A percentile compares a stretch with the other conserved stretches of the same genome.
These are phyloP conservation scores for Talaromyces sp. DNA, from an alignment of 2,329 filamentous ascomycete species.

Conservation along the genomic window DNA sequence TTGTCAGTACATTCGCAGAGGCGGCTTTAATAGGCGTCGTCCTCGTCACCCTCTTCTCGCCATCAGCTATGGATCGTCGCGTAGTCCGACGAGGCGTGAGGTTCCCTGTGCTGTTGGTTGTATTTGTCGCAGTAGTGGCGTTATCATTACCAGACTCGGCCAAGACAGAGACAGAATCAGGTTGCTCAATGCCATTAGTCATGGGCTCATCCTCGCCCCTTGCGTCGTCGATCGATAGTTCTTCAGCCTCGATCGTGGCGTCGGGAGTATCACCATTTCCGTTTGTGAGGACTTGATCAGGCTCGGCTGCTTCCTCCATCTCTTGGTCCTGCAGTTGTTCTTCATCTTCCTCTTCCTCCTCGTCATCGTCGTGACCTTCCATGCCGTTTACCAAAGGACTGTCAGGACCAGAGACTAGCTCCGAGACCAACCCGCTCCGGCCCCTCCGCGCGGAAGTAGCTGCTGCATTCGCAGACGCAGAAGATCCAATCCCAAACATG, in stretches of 20 bases:
- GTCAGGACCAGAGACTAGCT: slow-evolving; percentile 5
- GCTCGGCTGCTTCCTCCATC: not conserved
- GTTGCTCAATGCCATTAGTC: not conserved
- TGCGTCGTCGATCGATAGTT: not conserved
- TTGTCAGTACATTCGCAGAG: not conserved
- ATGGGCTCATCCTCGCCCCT: not conserved
- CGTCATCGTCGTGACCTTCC: not conserved
- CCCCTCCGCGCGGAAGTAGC: slow-evolving; percentile 25
- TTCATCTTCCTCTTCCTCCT: not conserved
- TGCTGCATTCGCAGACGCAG: slow-evolving; percentile 22
- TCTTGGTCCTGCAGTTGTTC: not conserved
- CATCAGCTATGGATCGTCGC: slow-evolving; percentile 6
- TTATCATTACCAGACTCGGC: not conserved
- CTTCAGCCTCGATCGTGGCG: not conserved
- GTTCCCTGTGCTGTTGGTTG: slow-evolving; percentile 2
- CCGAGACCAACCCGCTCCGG: slow-evolving; percentile 28
- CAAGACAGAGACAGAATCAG: not conserved
- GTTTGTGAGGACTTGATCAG: not conserved
- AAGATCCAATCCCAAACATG: slow-evolving; percentile 28
- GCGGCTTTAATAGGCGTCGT: not conserved
- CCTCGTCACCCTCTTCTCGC: not conserved
- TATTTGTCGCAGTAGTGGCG: not conserved
- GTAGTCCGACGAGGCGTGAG: slow-evolving; percentile 14
- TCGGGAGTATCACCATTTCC: not conserved
- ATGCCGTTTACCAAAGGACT: not conserved